Evolutionary conservation across 2,329 filamentous ascomycete genomes (phyloP).

Genomic region (Cyphellophora attinorum): DNA sequence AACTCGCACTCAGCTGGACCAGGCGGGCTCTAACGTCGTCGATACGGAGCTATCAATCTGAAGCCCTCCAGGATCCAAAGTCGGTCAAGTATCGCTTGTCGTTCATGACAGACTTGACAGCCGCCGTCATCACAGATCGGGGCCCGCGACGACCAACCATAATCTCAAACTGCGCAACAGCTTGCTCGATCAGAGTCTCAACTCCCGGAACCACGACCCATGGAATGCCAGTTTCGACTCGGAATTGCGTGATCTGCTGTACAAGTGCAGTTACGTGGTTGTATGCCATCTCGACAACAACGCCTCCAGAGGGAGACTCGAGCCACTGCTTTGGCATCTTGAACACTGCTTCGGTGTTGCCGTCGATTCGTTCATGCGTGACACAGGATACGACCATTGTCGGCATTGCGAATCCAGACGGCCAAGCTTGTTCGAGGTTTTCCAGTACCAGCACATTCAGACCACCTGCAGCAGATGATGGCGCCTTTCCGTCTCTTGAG

Average conservation of each 20-base stretch:
- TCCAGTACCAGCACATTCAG: constrained; percentile 43
- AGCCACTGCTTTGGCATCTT: constrained; percentile 62
- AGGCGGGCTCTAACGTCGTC: too few relatives aligned
- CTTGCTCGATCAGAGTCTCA: constrained; percentile 68
- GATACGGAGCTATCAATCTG: too few relatives aligned
- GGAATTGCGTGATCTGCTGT: constrained; percentile 54
- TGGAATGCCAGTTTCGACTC: constrained; percentile 38
- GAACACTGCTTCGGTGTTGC: constrained; percentile 56
- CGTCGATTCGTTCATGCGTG: constrained; percentile 55
- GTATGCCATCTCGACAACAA: constrained; percentile 67
- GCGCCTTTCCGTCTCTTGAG: constrained; percentile 35
- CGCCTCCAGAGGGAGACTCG: constrained; percentile 61
- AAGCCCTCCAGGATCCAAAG: too few relatives aligned
- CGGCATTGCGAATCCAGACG: constrained; percentile 50
- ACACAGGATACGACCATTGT: constrained; percentile 72
- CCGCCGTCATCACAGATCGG: constrained; percentile 59
- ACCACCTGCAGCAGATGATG: constrained; percentile 22
- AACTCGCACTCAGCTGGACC: too few relatives aligned
- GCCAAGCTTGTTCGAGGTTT: constrained; percentile 55
- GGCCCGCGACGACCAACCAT: constrained; percentile 68
- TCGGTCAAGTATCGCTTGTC: constrained; percentile 5
- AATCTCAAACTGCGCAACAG: constrained; percentile 71
- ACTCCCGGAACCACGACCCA: constrained; percentile 71
- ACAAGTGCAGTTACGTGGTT: constrained; percentile 63
- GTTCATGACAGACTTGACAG: constrained; percentile 31